These are phyloP conservation scores for Oryza punctata DNA, from an alignment of 176 grass and related monocot genomes.

Conservation along the genomic window DNA sequence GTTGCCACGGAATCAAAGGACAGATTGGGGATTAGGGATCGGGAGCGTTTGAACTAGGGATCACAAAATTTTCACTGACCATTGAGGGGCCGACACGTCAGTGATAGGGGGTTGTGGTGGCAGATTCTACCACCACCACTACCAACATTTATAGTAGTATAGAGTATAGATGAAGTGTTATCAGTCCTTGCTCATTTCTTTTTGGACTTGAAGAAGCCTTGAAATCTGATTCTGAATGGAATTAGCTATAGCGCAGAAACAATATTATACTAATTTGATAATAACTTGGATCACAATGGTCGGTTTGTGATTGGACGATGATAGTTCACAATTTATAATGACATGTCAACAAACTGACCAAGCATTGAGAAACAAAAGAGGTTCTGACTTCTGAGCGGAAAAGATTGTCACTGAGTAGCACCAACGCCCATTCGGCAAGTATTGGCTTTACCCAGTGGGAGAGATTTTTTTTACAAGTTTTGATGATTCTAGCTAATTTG, in stretches of 20 bases:
- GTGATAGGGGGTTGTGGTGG: no score
- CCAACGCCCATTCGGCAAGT: background rate
- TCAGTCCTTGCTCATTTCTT: background rate
- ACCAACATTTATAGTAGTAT: no score
- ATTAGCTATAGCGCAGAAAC: background rate
- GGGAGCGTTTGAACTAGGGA: no score
- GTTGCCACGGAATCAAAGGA: no score
- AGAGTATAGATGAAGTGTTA: background rate
- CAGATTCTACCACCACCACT: no score
- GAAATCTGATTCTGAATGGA: slow-evolving; percentile 24
- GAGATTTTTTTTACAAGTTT: background rate
- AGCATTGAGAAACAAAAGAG: background rate
- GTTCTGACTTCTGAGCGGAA: slow-evolving; percentile 12
- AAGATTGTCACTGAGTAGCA: background rate
- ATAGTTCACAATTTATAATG: background rate
- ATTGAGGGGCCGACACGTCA: no score
- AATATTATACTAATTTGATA: slow-evolving; percentile 7
- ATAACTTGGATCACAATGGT: background rate
- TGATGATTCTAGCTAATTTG: slow-evolving; percentile 30
- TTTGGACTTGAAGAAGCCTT: slow-evolving; percentile 8
- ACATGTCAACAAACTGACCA: background rate
- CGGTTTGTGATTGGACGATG: background rate
- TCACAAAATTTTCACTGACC: no score
- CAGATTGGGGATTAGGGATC: no score
- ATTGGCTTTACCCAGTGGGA: background rate